Evolutionary conservation across 1,284 basidiomycete species (phyloP), one percentile per base, ranked within the genome.

Genomic region (Marasmius tenuissimus): DNA sequence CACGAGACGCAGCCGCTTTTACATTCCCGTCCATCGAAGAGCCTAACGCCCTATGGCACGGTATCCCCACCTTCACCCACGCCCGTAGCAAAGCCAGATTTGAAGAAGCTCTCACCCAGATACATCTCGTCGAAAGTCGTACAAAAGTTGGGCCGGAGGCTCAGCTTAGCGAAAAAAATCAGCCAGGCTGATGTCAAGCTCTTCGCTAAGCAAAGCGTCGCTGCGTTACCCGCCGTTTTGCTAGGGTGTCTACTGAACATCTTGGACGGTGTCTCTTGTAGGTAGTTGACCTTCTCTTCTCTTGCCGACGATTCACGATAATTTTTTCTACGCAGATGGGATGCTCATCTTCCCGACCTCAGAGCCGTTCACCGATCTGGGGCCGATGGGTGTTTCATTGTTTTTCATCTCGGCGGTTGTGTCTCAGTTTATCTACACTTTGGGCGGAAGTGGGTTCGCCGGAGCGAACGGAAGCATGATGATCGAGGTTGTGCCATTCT

Each of bases 381-480:
- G 94, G 1, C 88, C 93, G 0, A 89, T 92, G 72, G 97, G 97
- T 4, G 96, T 98, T 0, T 96, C 94, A 51, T 93, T 98, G 89
- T 97, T 63, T 22, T 48, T 69, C 42, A 55, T 57, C 7, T 55
- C 59, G n/a, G 38, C 57, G 61, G 62, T 97, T 61, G 75, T 97
- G 39, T 81, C 94, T 0, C 97, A 99, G 73, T 77, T 98, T 18
- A 85, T 92, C 1, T 98, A 94, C 74, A 91, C 93, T 0, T 77
- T 88, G 12, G 95, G 96, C 1, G 96, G 93, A 0, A 95, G 92
- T 66, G 92, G 91, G 45, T 98, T 98, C 75, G 83, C 83, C 11
- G 91, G 92, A 52, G 94, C 90, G 0, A 98, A 97, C 76, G 96
- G 96, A 9, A 96, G 93, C 59, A 98, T 98, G 96, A 97, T 98